These are phyloP conservation scores for Rhodocollybia butyracea DNA, from an alignment of 768 basidiomycete species.

Conservation along the genomic window DNA sequence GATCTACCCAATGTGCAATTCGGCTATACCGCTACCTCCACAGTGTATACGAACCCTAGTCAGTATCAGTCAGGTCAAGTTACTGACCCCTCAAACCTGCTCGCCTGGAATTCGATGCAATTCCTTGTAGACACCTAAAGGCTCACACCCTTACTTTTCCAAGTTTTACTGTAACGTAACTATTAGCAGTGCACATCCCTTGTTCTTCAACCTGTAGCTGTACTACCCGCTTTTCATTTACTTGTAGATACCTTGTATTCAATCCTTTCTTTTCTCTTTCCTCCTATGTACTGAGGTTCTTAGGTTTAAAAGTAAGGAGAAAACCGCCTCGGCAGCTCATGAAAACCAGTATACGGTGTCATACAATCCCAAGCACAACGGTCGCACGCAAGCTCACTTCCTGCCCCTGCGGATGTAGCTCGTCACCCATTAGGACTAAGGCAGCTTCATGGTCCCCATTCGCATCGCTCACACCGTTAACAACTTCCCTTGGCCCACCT, in stretches of 20 bases:
- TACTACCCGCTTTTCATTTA: neutral
- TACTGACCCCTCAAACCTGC: neutral
- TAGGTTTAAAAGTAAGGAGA: neutral
- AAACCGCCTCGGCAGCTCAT: no score
- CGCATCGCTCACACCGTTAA: constrained; percentile 44
- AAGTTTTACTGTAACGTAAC: neutral
- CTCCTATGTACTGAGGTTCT: neutral
- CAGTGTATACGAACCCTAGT: no score
- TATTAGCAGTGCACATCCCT: no score
- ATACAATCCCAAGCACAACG: constrained; percentile 12
- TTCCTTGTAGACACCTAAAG: neutral
- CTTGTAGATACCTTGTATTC: no score
- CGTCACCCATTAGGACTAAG: constrained; percentile 10
- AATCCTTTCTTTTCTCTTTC: no score
- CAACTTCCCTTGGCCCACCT: neutral
- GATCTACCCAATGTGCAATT: neutral
- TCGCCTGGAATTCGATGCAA: neutral
- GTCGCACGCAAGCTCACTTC: constrained; percentile 9
- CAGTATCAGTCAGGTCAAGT: neutral
- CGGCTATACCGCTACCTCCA: neutral
- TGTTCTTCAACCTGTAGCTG: neutral
- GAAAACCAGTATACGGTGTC: neutral
- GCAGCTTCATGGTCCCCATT: constrained; percentile 16
- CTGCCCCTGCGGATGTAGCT: constrained; percentile 20
- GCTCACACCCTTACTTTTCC: neutral